Conservation (phyloP, 805 yeast species). For the Wickerhamomyces mucosus region DNA sequence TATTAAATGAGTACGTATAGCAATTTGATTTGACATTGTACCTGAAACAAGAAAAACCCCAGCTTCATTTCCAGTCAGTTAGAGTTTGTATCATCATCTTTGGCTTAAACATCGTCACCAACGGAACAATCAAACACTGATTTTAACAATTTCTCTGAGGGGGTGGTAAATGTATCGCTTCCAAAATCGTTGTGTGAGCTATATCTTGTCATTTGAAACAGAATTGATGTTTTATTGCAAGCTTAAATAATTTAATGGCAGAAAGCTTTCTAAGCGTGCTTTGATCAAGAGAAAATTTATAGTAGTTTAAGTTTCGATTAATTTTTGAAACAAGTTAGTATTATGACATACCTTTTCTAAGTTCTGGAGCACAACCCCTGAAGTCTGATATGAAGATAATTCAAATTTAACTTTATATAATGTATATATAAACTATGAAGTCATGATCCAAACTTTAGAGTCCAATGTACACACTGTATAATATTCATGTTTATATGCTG, state of each 20-base stretch:
- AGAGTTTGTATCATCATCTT: slow-evolving; percentile 61
- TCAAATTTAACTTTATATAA: too few relatives aligned
- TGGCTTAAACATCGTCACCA: slow-evolving; percentile 88
- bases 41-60: slow-evolving; percentile 84
- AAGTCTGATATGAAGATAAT: slow-evolving; percentile 32
- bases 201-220: slow-evolving; percentile 6
- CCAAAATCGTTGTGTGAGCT: slow-evolving; percentile 40
- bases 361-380: too few relatives aligned
- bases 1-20: slow-evolving; percentile 58
- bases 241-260: neutral
- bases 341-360: too few relatives aligned
- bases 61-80: slow-evolving; percentile 68
- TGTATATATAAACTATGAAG: too few relatives aligned
- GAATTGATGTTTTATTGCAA: too few relatives aligned
- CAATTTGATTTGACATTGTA: slow-evolving; percentile 85
- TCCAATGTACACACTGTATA: too few relatives aligned
- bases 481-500: too few relatives aligned
- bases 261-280: too few relatives aligned
- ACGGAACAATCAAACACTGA: slow-evolving; percentile 47
- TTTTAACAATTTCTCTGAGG: slow-evolving; percentile 62
- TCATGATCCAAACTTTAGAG: too few relatives aligned
- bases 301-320: too few relatives aligned
- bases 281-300: too few relatives aligned
- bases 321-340: too few relatives aligned
- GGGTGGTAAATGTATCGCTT: slow-evolving; percentile 88